phyloP scores from a whole-genome alignment of 2,329 filamentous ascomycete genomes.

The Xylariales sp. region DNA sequence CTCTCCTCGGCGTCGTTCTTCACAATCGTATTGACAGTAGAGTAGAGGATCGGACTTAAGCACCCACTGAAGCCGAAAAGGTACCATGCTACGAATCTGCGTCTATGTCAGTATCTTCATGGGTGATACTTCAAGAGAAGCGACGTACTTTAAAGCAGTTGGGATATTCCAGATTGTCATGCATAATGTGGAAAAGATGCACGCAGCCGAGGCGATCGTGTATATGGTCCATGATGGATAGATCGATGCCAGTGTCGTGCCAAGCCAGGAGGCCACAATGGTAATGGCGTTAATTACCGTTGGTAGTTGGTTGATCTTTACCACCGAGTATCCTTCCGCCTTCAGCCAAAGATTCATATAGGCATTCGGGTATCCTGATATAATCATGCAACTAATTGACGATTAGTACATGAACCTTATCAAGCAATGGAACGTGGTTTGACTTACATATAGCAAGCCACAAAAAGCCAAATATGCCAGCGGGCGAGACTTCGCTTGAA shows the following conservation, averaged over 20 bases:
- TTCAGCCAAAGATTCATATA: constrained; percentile 53
- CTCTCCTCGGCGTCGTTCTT: constrained; percentile 35
- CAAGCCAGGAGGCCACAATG: constrained; percentile 43
- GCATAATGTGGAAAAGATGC: constrained; percentile 38
- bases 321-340: constrained; percentile 40
- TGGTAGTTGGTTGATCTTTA: constrained; percentile 45
- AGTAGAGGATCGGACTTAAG: constrained; percentile 36
- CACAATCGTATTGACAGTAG: constrained; percentile 37
- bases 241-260: constrained; percentile 45
- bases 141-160: constrained; percentile 36
- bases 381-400: constrained; percentile 35
- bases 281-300: constrained; percentile 44
- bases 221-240: constrained; percentile 46
- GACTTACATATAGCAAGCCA: constrained; percentile 43
- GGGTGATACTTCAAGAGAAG: neutral
- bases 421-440: neutral
- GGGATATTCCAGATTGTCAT: constrained; percentile 48
- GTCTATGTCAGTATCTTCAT: neutral
- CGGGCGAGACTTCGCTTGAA: constrained; percentile 39
- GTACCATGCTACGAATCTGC: constrained; percentile 38
- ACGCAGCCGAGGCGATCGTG: constrained; percentile 33
- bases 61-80: constrained; percentile 34
- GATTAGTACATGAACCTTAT: neutral
- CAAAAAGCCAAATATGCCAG: constrained; percentile 49
- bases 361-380: constrained; percentile 37